Percentiles rank a stretch among this genome's conserved stretches.
phyloP scores from a whole-genome alignment of 1,284 basidiomycete genomes.

The Trichosporon sp. region DNA sequence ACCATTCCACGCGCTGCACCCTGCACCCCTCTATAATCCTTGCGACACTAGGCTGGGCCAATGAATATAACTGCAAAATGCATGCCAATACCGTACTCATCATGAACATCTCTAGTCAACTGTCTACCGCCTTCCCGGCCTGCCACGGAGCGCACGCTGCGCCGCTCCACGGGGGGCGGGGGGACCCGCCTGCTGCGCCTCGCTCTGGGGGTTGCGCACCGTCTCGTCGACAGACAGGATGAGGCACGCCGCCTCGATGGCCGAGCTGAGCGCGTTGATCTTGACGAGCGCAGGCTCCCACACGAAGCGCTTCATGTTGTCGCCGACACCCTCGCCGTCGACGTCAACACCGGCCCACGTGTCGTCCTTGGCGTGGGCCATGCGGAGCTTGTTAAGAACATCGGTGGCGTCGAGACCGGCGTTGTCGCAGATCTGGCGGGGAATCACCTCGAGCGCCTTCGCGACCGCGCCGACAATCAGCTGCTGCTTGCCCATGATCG shows the following conservation, averaged over 20 bases:
- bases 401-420: slow-evolving; percentile 98
- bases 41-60: neutral
- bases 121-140: slow-evolving; percentile 42
- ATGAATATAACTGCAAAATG: slow-evolving; percentile 4
- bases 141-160: slow-evolving; percentile 72
- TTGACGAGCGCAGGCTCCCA: slow-evolving; percentile 98
- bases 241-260: slow-evolving; percentile 91
- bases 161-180: slow-evolving; percentile 77
- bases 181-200: slow-evolving; percentile 64
- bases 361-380: slow-evolving; percentile 83
- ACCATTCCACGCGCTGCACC: neutral
- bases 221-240: slow-evolving; percentile 95
- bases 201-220: slow-evolving; percentile 85
- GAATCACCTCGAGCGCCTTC: slow-evolving; percentile 94
- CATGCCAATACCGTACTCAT: slow-evolving; percentile 1
- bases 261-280: slow-evolving; percentile 89
- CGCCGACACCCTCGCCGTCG: slow-evolving; percentile 83
- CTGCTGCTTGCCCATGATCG: slow-evolving; percentile 94
- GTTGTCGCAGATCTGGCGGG: slow-evolving; percentile 97
- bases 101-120: neutral
- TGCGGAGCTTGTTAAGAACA: slow-evolving; percentile 92
- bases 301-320: slow-evolving; percentile 96
- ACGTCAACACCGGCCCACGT: slow-evolving; percentile 95
- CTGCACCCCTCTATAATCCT: neutral
- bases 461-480: slow-evolving; percentile 93